Percentiles rank a stretch among this genome's conserved stretches.
phyloP scores from a whole-genome alignment of 176 grass and related monocot species.

The Thinopyrum elongatum region DNA sequence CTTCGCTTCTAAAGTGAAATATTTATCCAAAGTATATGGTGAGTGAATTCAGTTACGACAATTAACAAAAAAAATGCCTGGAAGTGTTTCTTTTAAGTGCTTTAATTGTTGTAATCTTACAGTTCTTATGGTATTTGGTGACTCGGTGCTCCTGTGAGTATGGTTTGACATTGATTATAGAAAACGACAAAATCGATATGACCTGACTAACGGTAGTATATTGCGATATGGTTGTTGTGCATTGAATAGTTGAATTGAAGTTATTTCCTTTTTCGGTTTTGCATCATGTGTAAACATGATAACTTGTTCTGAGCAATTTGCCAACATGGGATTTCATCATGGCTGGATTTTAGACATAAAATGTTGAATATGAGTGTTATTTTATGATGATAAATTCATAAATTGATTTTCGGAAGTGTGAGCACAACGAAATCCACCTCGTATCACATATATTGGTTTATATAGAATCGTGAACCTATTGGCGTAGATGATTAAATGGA shows the following conservation, averaged over 20 bases:
- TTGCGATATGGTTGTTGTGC: not conserved
- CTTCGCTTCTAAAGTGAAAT: not conserved
- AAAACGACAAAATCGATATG: not conserved
- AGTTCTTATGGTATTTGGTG: not conserved
- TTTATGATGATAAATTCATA: not conserved
- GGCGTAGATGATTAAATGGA: not conserved
- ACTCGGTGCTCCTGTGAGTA: not conserved
- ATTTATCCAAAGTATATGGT: not conserved
- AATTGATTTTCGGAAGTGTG: not conserved
- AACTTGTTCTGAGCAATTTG: too few species aligned
- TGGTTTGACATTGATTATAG: not conserved
- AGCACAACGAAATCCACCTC: not conserved
- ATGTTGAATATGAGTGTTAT: not conserved
- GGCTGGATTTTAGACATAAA: not conserved
- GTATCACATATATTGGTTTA: not conserved
- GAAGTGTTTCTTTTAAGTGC: not conserved
- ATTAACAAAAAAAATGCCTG: not conserved
- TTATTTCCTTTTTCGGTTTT: not conserved
- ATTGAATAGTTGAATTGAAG: not conserved
- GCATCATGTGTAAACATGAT: not conserved
- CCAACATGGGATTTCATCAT: not conserved
- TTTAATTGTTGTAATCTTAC: not conserved
- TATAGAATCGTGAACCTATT: not conserved
- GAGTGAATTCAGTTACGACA: not conserved
- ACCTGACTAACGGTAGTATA: not conserved